A percentile compares a stretch with the other conserved stretches of the same genome.
Evolutionary conservation across 2,329 filamentous ascomycete genomes (phyloP).

Genomic region (Colletotrichum tamarilloi): DNA sequence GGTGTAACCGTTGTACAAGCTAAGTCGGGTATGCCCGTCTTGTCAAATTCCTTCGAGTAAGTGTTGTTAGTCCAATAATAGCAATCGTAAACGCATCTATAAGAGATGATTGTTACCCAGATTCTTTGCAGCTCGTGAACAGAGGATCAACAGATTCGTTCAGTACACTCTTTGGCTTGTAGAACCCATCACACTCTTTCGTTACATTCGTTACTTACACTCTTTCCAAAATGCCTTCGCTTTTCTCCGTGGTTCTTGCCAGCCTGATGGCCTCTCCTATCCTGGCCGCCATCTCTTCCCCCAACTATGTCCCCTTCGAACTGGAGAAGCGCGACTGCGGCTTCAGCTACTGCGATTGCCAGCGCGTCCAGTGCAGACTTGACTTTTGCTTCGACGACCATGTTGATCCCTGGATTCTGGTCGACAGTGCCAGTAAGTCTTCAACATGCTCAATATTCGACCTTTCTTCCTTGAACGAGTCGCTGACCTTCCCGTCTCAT

Average conservation of each 20-base stretch:
- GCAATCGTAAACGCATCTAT: neutral
- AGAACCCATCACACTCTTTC: neutral
- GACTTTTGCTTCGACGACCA: conserved; percentile 20
- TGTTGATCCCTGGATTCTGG: conserved; percentile 13
- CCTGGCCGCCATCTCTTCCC: conserved; percentile 7
- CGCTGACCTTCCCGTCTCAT: neutral
- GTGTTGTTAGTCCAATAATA: neutral
- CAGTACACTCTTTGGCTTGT: neutral
- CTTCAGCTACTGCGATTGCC: conserved; percentile 6
- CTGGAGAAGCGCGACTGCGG: conserved; percentile 11
- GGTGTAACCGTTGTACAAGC: neutral
- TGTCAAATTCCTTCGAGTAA: neutral
- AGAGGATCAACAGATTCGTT: neutral
- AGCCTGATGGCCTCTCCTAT: neutral
- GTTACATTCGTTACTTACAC: neutral
- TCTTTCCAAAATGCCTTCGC: neutral
- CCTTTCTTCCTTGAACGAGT: no score
- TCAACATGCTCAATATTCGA: neutral
- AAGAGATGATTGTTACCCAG: neutral
- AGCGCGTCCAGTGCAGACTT: neutral
- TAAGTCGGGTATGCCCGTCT: neutral
- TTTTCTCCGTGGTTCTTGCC: neutral
- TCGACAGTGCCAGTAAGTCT: conserved; percentile 8
- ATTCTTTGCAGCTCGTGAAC: neutral
- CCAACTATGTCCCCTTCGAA: neutral